Evolutionary conservation across 1,139 yeast species (phyloP).

Genomic region (Pichia terricola): DNA sequence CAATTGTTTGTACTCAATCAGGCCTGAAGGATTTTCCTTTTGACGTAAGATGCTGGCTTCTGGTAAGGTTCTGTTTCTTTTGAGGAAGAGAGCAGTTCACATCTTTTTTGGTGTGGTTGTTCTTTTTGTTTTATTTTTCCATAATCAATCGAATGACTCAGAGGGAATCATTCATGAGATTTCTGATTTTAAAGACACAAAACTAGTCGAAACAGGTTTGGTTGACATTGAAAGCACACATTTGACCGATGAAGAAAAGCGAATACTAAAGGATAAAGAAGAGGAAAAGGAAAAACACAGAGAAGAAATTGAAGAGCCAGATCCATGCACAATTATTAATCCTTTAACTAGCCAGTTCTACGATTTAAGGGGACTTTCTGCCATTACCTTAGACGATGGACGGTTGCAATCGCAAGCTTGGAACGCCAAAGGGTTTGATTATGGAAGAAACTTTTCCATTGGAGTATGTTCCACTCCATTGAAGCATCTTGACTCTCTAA

Average conservation of each 20-base stretch:
- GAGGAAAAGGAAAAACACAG: neutral
- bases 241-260: neutral
- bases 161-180: neutral
- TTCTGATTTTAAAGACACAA: neutral
- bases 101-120: too few relatives aligned
- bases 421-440: slow-evolving; percentile 64
- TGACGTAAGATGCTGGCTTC: too few relatives aligned
- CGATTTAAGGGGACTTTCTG: slow-evolving; percentile 43
- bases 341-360: slow-evolving; percentile 46
- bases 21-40: too few relatives aligned
- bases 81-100: too few relatives aligned
- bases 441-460: slow-evolving; percentile 64
- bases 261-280: neutral
- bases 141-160: too few relatives aligned
- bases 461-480: slow-evolving; percentile 70
- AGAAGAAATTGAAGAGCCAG: slow-evolving; percentile 16
- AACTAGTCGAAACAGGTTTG: neutral
- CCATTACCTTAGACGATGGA: slow-evolving; percentile 32
- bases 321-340: slow-evolving; percentile 47
- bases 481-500: slow-evolving; percentile 16
- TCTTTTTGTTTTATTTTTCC: too few relatives aligned
- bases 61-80: too few relatives aligned
- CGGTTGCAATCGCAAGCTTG: slow-evolving; percentile 33
- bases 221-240: neutral
- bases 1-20: too few relatives aligned